Conservation (phyloP, 257 asterid genomes). For the Mitragyna speciosa region DNA sequence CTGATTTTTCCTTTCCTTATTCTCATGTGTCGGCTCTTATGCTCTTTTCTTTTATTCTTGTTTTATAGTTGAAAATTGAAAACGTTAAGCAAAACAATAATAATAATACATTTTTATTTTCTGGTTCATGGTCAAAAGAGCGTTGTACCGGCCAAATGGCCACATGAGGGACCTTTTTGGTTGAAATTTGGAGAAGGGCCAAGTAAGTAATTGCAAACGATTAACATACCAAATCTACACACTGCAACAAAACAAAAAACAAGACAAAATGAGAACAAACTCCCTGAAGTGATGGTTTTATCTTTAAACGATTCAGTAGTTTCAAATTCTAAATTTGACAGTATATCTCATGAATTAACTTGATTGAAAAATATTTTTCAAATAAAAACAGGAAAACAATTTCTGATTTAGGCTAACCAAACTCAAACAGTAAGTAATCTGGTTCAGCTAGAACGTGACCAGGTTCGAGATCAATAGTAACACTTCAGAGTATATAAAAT, state of each 20-base stretch:
- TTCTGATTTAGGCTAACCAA: not conserved
- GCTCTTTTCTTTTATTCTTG: not conserved
- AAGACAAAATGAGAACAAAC: not conserved
- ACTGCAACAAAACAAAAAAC: constrained; percentile 2
- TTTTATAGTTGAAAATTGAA: not conserved
- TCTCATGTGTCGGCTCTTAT: not conserved
- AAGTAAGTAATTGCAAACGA: not conserved
- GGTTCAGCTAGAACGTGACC: not conserved
- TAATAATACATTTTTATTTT: not conserved
- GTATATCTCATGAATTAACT: not conserved
- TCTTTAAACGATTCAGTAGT: too few species aligned
- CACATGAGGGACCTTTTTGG: not conserved
- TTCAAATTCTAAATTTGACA: not conserved
- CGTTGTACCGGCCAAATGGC: not conserved
- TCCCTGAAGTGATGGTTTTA: not conserved
- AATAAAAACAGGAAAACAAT: not conserved
- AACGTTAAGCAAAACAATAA: not conserved
- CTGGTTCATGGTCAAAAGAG: not conserved
- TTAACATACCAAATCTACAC: constrained; percentile 7
- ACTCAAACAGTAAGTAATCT: not conserved
- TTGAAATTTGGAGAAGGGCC: constrained; percentile 16
- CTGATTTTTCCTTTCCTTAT: not conserved
- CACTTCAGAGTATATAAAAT: not conserved
- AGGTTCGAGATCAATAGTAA: not conserved
- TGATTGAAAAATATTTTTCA: too few species aligned